Conservation (phyloP, 768 basidiomycete genomes). For the Mycena latifolia region DNA sequence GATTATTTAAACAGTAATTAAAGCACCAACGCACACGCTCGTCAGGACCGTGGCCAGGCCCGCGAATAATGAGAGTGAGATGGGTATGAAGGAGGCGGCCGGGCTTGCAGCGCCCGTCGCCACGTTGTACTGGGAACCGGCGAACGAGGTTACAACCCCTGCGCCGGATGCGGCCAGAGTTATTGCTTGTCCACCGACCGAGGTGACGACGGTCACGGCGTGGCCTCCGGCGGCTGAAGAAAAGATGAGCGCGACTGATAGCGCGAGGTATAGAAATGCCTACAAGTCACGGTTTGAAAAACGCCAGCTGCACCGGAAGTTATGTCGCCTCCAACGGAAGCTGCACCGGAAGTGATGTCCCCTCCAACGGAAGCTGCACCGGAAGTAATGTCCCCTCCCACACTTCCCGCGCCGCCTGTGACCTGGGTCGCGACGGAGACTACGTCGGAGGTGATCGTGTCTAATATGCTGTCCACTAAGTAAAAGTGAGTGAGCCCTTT, state of each 20-base stretch:
- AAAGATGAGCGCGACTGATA: constrained; percentile 37
- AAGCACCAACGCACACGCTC: constrained; percentile 54
- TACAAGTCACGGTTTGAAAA: constrained; percentile 58
- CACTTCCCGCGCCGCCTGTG: not conserved
- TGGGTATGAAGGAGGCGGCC: constrained; percentile 40
- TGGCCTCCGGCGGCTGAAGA: constrained; percentile 64
- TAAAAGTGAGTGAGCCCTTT: constrained; percentile 6
- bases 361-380: constrained; percentile 28
- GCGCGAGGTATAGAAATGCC: constrained; percentile 35
- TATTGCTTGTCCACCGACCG: constrained; percentile 67
- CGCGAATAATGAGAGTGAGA: constrained; percentile 43
- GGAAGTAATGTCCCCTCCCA: not conserved
- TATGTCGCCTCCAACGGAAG: constrained; percentile 43
- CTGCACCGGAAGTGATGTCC: constrained; percentile 36
- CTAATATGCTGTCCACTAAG: constrained; percentile 54
- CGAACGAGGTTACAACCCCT: constrained; percentile 61
- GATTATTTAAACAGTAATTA: constrained; percentile 48
- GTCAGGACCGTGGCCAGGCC: constrained; percentile 45
- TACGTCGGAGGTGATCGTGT: constrained; percentile 50
- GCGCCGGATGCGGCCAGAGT: constrained; percentile 65
- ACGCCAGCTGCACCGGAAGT: constrained; percentile 47
- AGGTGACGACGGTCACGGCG: constrained; percentile 68
- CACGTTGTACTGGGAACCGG: constrained; percentile 66
- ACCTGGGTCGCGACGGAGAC: not conserved
- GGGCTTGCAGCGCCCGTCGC: constrained; percentile 54